Base-by-base conservation (phyloP, 2,329 filamentous ascomycete species). In the Botrytis aclada region DNA sequence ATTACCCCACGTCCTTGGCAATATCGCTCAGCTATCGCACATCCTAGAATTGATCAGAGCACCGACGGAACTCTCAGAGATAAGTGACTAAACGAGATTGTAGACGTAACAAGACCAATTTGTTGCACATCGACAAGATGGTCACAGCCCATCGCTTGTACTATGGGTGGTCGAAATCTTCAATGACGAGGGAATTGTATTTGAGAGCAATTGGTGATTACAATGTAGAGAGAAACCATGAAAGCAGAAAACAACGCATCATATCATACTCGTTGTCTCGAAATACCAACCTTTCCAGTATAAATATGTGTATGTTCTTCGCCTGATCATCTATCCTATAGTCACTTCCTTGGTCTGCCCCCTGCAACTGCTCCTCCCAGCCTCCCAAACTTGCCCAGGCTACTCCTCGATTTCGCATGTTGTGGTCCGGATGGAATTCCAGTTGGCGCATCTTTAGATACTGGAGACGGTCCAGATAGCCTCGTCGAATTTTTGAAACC, bases 291-390 rank as follows among this genome's bases (percentile, higher is more conserved):
- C 65, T 56, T 37, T 32, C 47, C 47, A 14, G 16, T 56, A 56
- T 43, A 43, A 37, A n/a, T 56, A 43, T 45, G 25, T 45, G 37
- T 45, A 45, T 61, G 54, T 45, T n/a, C 39, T 37, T 45, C n/a
- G 7, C 29, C 25, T 32, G 22, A 25, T 32, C 47, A 69, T 37
- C 39, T 34, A 61, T 45, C 67, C 60, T 64, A 69, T 74, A 82
- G 79, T 76, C 83, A 85, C 77, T 88, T 85, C 81, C 90, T 90
- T 66, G 78, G 77, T 51, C 79, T 76, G 71, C 73, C 83, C 85
- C 89, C 61, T 43, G 90, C 85, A 25, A 92, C 90, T 47, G 92
- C 91, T n/a, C 90, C 91, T 63, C 90, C 90, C 7, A 94, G 82
- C 72, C 92, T 85, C 8, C 91, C 90, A 80, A 94, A 88, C 79